Evolutionary conservation across 768 basidiomycete genomes (phyloP).

Genomic region (Trametes cubensis): DNA sequence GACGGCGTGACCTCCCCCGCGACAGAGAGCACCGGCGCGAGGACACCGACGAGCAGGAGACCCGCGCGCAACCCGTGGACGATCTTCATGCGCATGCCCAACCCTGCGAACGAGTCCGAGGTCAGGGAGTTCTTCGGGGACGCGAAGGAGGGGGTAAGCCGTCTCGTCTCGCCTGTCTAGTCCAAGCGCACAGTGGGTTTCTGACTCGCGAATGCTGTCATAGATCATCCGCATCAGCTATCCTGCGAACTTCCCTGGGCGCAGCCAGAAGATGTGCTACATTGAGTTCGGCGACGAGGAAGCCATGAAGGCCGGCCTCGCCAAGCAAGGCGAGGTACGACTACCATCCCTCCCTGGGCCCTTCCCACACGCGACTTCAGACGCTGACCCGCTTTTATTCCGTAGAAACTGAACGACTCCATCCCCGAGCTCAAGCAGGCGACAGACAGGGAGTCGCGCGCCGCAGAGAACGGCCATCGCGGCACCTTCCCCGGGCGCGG

Average conservation of each 20-base stretch:
- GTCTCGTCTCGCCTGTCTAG: not conserved
- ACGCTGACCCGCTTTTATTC: slow-evolving; percentile 63
- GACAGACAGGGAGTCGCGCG: slow-evolving; percentile 50
- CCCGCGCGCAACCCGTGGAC: slow-evolving; percentile 80
- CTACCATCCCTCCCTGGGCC: not conserved
- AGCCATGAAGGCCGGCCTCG: slow-evolving; percentile 77
- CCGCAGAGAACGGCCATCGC: slow-evolving; percentile 23
- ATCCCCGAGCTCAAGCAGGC: slow-evolving; percentile 73
- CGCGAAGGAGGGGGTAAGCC: slow-evolving; percentile 64
- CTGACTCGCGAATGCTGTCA: not conserved
- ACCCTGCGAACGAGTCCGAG: slow-evolving; percentile 60
- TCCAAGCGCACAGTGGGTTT: not conserved
- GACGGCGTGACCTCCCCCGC: slow-evolving; percentile 34
- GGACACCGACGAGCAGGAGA: slow-evolving; percentile 72
- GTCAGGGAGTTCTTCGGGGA: slow-evolving; percentile 78
- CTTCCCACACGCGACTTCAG: slow-evolving; percentile 39
- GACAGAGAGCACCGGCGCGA: slow-evolving; percentile 60
- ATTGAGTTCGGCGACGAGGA: slow-evolving; percentile 91
- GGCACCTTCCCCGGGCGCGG: slow-evolving; percentile 36
- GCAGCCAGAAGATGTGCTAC: slow-evolving; percentile 68
- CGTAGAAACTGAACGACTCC: slow-evolving; percentile 70
- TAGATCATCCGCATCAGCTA: slow-evolving; percentile 73
- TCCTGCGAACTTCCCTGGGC: slow-evolving; percentile 51
- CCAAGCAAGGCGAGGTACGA: slow-evolving; percentile 73
- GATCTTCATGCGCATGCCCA: slow-evolving; percentile 72